phyloP scores from a whole-genome alignment of 345 rosid genomes.

The Acer negundo region DNA sequence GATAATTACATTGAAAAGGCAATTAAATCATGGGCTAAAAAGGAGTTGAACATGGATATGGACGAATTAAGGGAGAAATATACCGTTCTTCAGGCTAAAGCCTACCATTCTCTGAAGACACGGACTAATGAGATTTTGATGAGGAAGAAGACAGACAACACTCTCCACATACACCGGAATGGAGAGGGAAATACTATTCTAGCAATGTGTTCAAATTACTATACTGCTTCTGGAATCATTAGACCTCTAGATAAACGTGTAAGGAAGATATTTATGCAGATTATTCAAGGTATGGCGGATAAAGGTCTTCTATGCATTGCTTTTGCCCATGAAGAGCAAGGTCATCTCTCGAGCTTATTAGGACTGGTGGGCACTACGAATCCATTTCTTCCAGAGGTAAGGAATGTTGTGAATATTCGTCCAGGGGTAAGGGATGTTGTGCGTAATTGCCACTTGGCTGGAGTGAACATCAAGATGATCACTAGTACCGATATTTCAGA shows the following conservation, averaged over 20 bases:
- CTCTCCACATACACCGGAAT: conserved; percentile 39
- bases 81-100: conserved; percentile 53
- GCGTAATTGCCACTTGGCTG: conserved; percentile 35
- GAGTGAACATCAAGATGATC: conserved; percentile 44
- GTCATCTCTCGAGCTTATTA: too few species aligned
- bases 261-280: conserved; percentile 22
- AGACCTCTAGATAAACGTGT: not conserved
- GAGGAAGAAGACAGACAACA: conserved; percentile 30
- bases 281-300: conserved; percentile 39
- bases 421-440: conserved; percentile 35
- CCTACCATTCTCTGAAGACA: conserved; percentile 44
- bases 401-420: conserved; percentile 26
- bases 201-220: too few species aligned
- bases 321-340: too few species aligned
- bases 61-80: conserved; percentile 33
- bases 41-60: conserved; percentile 40
- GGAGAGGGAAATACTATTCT: conserved; percentile 23
- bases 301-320: conserved; percentile 26
- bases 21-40: conserved; percentile 66
- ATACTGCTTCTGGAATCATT: too few species aligned
- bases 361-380: conserved; percentile 46
- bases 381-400: conserved; percentile 36
- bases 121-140: conserved; percentile 60
- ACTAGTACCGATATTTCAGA: conserved; percentile 40
- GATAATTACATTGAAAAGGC: conserved; percentile 78